Conservation (phyloP, 768 basidiomycete genomes). For the Boletus rubroflammeus region DNA sequence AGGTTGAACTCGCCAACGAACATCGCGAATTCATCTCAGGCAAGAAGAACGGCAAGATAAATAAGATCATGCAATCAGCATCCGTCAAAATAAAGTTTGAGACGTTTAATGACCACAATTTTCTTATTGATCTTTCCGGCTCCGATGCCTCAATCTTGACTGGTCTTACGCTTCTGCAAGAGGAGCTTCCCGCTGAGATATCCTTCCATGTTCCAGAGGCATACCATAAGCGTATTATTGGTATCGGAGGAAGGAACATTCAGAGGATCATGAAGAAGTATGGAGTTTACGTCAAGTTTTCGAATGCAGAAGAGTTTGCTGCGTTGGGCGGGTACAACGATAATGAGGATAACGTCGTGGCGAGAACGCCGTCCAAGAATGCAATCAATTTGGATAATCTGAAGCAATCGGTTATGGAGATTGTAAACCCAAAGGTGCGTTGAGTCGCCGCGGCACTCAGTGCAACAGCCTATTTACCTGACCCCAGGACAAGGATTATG, state of each 20-base stretch:
- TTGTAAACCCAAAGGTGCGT: conserved; percentile 90
- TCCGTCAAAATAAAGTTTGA: conserved; percentile 99
- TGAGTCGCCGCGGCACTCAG: not conserved
- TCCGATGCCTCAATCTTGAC: conserved; percentile 81
- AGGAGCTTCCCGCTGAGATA: conserved; percentile 97
- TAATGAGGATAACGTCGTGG: conserved; percentile 98
- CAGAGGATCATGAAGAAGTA: conserved; percentile 99
- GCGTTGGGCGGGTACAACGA: conserved; percentile 92
- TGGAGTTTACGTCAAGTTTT: conserved; percentile 99
- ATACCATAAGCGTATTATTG: conserved; percentile 99
- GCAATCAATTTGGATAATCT: conserved; percentile 91
- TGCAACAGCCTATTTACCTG: not conserved
- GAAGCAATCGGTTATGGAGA: conserved; percentile 95
- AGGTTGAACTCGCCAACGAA: conserved; percentile 96
- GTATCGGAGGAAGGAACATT: conserved; percentile 95
- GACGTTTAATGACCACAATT: conserved; percentile 95
- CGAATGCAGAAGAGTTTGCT: conserved; percentile 96
- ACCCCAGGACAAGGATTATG: conserved; percentile 90
- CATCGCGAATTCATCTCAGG: conserved; percentile 98
- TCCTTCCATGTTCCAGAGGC: conserved; percentile 98
- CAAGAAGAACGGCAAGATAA: conserved; percentile 99
- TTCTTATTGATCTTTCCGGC: conserved; percentile 88
- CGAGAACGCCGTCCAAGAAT: conserved; percentile 98
- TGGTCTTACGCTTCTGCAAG: conserved; percentile 86
- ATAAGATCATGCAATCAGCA: conserved; percentile 98